Conservation (phyloP, 1,139 yeast species). For the Suhomyces ambrosiae region DNA sequence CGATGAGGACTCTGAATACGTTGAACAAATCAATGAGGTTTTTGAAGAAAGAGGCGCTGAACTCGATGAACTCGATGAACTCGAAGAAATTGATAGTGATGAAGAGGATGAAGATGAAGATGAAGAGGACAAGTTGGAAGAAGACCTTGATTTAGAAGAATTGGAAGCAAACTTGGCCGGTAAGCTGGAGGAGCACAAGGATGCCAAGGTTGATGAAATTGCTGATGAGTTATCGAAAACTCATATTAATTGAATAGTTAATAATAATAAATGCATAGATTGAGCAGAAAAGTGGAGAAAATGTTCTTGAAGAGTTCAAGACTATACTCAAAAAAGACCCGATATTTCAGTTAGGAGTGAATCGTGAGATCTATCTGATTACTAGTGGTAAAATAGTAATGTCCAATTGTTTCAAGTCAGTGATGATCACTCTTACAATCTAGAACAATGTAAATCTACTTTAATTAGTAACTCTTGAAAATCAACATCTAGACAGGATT, state of each 20-base stretch:
- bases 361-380: too few relatives aligned
- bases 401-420: too few relatives aligned
- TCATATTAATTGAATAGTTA: slow-evolving; percentile 32
- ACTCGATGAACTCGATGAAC: slow-evolving; percentile 87
- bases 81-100: slow-evolving; percentile 87
- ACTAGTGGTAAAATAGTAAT: too few relatives aligned
- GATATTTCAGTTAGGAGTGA: too few relatives aligned
- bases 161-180: slow-evolving; percentile 60
- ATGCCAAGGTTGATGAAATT: slow-evolving; percentile 56
- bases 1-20: slow-evolving; percentile 44
- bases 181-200: slow-evolving; percentile 32
- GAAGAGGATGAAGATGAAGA: slow-evolving; percentile 78
- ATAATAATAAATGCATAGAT: background rate
- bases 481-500: too few relatives aligned
- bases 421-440: too few relatives aligned
- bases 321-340: background rate
- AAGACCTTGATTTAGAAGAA: slow-evolving; percentile 54
- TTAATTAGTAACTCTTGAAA: too few relatives aligned
- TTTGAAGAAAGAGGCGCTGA: slow-evolving; percentile 85
- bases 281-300: background rate
- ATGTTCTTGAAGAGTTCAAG: background rate
- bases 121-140: slow-evolving; percentile 54
- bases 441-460: too few relatives aligned
- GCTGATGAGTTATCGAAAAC: slow-evolving; percentile 61
- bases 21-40: slow-evolving; percentile 42